Evolutionary conservation across 108 stramenopile species (phyloP), one percentile per base, ranked within the genome.

Genomic region (Mediolabrus comicus): DNA sequence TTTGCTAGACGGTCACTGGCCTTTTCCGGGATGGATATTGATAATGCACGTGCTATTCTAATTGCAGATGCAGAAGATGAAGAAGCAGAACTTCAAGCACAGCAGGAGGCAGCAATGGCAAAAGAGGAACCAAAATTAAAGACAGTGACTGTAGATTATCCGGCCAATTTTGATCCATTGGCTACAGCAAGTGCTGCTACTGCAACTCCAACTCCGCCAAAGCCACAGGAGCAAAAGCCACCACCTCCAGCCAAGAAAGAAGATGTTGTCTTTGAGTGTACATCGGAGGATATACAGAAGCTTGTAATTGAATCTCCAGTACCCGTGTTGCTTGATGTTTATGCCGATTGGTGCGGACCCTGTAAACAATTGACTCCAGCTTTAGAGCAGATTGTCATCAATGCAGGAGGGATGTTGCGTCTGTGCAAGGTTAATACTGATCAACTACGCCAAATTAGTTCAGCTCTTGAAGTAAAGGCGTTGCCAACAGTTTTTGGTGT

Each of bases 351-450:
- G 90, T 92, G 87, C 61, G 84, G 86, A 2, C 93, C 93, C 2
- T 94, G 95, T 72, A 89, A 94, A 65, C 87, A 82, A 31, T 69
- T 96, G 6, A 82, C 85, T 12, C 95, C 95, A 19, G 86, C 83
- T 1, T 69, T 96, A 22, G 92, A 94, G 79, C 88, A 92, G 63
- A 91, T 94, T 69, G 86, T 84, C 16, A 59, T 92, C 54, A 89
- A 92, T 55, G 71, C 84, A 0, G 93, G 92, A 24, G 95, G 95
- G 2, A 65, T 79, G 60, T 83, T 96, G 33, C 92, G 91, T 16
- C 62, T 96, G 13, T 89, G 90, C 54, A 96, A 96, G 77, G 62
- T 96, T 39, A 91, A 96, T 53, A 86, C 92, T 13, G 93, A 94
- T 65, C 82, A 89, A 46, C 92, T 94, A 61, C 64, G 86, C 14